Evolutionary conservation across 306 rosid species (phyloP), one percentile per base, ranked within the genome.

Genomic region (Alnus glutinosa): DNA sequence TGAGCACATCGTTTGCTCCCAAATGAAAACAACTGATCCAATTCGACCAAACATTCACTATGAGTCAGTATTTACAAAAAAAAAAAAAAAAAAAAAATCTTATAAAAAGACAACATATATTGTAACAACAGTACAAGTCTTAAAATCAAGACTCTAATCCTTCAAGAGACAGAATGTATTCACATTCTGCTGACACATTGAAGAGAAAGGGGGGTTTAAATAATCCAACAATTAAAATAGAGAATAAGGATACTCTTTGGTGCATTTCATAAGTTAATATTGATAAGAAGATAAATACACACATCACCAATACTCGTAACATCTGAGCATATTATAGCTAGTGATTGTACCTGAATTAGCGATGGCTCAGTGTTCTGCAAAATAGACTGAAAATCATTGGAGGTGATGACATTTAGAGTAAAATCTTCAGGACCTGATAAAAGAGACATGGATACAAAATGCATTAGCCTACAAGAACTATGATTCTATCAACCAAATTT

Each of bases 1-100:
- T 84, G 87, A 55, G 80, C 88, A 79, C 90, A 95, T 7, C 71
- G 89, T 67, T 86, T 85, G 86, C 98, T 95, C 73, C 97, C 98
- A 48, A 77, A 77, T 73, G 98, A 95, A 87, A 85, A 88, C 82
- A 95, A 59, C 98, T 92, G 89, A 76, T 77, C 68, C 85, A 84
- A 77, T 61, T 64, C 30, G 37, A 77, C 42, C 4, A 7, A 74
- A 6, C 39, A 70, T 8, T 68, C 72, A 68, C 51, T 9, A 68
- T 9, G 72, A 68, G 72, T 68, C 49, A n/a, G 72, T 1, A 42
- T 39, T 28, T 18, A 75, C 28, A 23, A 23, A 23, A 18, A 48
- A 54, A 70, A n/a, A 15, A 30, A 23, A 23, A 23, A 18, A 48
- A 54, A 70, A n/a, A 15, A 30, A 18, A 3, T 62, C 13, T 5